A percentile compares a stretch with the other conserved stretches of the same genome.
phyloP scores from a whole-genome alignment of 108 stramenopile species.

The Nitzschia sp. region DNA sequence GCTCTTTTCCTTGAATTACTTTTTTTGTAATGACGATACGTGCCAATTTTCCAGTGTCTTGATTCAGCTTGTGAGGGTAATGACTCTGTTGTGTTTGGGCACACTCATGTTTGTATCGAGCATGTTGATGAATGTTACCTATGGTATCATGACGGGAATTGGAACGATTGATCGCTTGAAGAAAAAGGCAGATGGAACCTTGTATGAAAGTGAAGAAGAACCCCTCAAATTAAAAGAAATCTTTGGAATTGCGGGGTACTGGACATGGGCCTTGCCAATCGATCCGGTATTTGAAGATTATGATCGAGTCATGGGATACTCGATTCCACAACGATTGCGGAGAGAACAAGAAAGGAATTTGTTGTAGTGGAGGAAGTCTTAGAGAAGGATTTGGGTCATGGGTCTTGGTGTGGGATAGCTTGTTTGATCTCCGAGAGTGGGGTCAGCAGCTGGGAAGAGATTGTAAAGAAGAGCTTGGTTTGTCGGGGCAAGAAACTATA shows the following conservation, averaged over 20 bases:
- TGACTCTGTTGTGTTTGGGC: constrained; percentile 64
- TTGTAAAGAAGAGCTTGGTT: no score
- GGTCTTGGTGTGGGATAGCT: no score
- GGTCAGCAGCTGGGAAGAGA: no score
- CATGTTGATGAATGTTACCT: constrained; percentile 80
- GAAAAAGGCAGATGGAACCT: constrained; percentile 74
- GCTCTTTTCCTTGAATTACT: constrained; percentile 72
- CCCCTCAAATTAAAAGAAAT: constrained; percentile 71
- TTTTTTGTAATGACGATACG: constrained; percentile 69
- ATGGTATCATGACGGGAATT: constrained; percentile 86
- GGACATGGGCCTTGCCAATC: constrained; percentile 71
- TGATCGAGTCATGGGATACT: constrained; percentile 82
- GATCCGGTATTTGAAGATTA: constrained; percentile 83
- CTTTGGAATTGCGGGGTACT: constrained; percentile 76
- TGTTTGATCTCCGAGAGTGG: no score
- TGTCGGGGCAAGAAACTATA: no score
- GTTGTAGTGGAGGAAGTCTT: no score
- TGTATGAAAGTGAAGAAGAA: constrained; percentile 65
- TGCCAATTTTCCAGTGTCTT: constrained; percentile 62
- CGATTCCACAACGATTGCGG: constrained; percentile 60
- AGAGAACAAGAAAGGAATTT: constrained; percentile 54
- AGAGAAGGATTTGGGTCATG: no score
- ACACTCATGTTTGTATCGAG: constrained; percentile 76
- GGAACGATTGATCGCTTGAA: constrained; percentile 89
- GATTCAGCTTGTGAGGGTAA: constrained; percentile 64